A percentile compares a stretch with the other conserved stretches of the same genome.
phyloP scores from a whole-genome alignment of 768 basidiomycete genomes.

The Lactifluus pinguis region DNA sequence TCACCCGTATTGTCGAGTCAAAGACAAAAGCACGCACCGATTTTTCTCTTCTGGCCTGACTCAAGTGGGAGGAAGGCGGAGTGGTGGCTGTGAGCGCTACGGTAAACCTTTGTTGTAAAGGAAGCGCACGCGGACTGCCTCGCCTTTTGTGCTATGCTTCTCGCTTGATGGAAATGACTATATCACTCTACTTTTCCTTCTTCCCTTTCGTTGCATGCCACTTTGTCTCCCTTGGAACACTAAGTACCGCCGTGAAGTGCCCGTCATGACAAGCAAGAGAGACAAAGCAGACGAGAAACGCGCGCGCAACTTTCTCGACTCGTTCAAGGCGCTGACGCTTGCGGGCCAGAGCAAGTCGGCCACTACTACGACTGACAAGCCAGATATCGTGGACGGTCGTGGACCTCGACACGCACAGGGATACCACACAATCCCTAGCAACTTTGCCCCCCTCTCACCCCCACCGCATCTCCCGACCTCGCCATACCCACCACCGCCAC shows the following conservation, averaged over 20 bases:
- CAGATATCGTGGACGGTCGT: background rate
- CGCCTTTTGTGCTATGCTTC: background rate
- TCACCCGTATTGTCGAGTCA: conserved; percentile 22
- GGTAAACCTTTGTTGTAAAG: too few species aligned
- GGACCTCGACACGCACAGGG: background rate
- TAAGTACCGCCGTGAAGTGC: background rate
- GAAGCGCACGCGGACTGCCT: background rate
- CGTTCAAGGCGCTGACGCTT: conserved; percentile 29
- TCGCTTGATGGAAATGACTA: background rate
- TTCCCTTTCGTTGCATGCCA: background rate
- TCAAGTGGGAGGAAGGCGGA: background rate
- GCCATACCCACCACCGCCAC: background rate
- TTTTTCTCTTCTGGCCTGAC: background rate
- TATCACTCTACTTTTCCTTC: background rate
- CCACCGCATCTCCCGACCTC: background rate
- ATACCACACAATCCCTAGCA: background rate
- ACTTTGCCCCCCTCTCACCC: background rate
- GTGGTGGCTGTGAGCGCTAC: background rate
- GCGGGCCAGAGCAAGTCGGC: conserved; percentile 14
- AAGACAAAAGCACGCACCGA: background rate
- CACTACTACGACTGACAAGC: background rate
- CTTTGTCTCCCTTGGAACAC: background rate
- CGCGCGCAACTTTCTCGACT: conserved; percentile 25
- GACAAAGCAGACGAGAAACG: conserved; percentile 7
- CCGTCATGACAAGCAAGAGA: conserved; percentile 2